These are phyloP conservation scores for Ganoderma sp. DNA, from an alignment of 1,284 basidiomycete genomes.

Conservation along the genomic window DNA sequence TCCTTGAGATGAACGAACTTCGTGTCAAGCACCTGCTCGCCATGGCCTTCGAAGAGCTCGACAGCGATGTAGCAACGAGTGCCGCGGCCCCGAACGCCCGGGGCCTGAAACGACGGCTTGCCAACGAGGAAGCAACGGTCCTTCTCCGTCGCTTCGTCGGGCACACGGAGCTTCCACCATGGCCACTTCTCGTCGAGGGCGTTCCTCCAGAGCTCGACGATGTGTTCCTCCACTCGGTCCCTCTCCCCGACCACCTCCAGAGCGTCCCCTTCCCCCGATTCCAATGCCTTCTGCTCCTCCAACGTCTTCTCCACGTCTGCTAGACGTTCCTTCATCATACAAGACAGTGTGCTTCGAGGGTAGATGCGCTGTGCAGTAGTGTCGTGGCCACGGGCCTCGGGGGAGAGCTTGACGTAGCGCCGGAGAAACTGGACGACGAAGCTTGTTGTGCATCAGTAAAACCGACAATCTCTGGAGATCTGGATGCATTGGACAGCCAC, in stretches of 20 bases:
- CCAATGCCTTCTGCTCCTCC: background rate
- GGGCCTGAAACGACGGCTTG: conserved; percentile 17
- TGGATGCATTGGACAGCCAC: too few relatives aligned
- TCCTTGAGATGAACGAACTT: conserved; percentile 23
- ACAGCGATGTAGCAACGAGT: conserved; percentile 29
- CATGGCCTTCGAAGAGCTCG: background rate
- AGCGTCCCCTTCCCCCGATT: too few relatives aligned
- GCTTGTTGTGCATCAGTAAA: background rate
- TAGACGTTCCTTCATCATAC: too few relatives aligned
- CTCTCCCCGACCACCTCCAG: too few relatives aligned
- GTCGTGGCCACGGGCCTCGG: conserved; percentile 20
- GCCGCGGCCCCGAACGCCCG: conserved; percentile 15
- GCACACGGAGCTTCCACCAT: conserved; percentile 19
- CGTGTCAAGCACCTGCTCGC: background rate
- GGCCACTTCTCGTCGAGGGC: conserved; percentile 16
- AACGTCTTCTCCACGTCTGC: background rate
- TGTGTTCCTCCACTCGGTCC: conserved; percentile 12
- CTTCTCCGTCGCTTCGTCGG: background rate
- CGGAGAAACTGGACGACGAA: conserved; percentile 25
- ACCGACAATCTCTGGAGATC: too few relatives aligned
- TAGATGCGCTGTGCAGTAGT: conserved; percentile 8
- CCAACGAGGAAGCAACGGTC: conserved; percentile 11
- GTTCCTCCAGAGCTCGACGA: background rate
- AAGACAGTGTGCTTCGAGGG: too few relatives aligned
- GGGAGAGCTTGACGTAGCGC: conserved; percentile 12